Evolutionary conservation across 352 stramenopile genomes (phyloP).

Genomic region (Pelagophyceae sp.): DNA sequence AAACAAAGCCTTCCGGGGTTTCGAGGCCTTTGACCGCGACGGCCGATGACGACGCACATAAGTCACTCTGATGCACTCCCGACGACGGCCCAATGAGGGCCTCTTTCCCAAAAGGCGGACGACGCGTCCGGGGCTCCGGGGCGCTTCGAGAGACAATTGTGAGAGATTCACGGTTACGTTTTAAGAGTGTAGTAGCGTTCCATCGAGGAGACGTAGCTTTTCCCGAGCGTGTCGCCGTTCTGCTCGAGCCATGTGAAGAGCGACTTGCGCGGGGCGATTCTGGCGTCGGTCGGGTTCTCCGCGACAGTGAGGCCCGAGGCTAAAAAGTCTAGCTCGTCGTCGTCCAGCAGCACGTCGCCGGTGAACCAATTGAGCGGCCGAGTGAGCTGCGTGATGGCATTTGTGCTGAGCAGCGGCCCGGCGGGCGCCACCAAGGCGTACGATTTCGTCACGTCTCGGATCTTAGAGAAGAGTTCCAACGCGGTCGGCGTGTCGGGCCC

Average conservation of each 20-base stretch:
- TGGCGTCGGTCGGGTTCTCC: conserved; percentile 12
- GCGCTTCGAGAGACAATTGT: too few relatives aligned
- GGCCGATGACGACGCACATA: too few relatives aligned
- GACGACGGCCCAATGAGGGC: too few relatives aligned
- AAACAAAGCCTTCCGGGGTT: too few relatives aligned
- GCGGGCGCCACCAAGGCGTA: neutral
- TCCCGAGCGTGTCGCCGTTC: conserved; percentile 1
- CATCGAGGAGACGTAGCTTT: conserved; percentile 17
- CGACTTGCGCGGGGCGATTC: conserved; percentile 7
- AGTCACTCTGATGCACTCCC: too few relatives aligned
- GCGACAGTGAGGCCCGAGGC: conserved; percentile 18
- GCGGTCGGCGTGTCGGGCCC: conserved; percentile 16
- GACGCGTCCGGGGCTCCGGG: too few relatives aligned
- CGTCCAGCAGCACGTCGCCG: conserved; percentile 22
- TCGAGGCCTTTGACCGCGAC: too few relatives aligned
- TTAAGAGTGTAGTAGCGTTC: conserved; percentile 23
- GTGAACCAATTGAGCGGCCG: conserved; percentile 22
- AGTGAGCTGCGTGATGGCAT: conserved; percentile 17
- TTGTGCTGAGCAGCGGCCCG: neutral
- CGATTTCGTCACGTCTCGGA: neutral
- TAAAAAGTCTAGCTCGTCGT: conserved; percentile 24
- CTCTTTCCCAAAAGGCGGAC: too few relatives aligned
- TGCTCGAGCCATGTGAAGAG: conserved; percentile 22
- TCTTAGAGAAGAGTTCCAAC: conserved; percentile 5
- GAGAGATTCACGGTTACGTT: too few relatives aligned